Evolutionary conservation across 2,329 filamentous ascomycete genomes (phyloP).

Genomic region (Tolypocladium endophyticum): DNA sequence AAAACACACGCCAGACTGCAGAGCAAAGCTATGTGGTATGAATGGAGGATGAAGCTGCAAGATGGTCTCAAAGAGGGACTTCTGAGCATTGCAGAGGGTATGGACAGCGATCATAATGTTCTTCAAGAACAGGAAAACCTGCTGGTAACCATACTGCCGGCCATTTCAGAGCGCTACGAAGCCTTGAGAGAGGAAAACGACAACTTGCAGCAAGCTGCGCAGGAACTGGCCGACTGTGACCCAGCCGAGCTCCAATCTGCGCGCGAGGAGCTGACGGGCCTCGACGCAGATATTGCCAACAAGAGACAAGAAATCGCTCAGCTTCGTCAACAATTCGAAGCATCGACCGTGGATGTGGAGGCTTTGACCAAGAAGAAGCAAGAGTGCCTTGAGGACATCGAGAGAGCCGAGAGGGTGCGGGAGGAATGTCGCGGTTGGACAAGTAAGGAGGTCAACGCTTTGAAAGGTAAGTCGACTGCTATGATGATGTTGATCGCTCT

Average conservation of each 20-base stretch:
- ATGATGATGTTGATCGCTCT: neutral
- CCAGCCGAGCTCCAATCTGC: constrained; percentile 65
- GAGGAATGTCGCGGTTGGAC: constrained; percentile 90
- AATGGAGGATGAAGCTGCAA: constrained; percentile 87
- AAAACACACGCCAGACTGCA: constrained; percentile 83
- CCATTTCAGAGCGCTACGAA: constrained; percentile 48
- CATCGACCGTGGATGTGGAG: constrained; percentile 55
- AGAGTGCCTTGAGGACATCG: constrained; percentile 62
- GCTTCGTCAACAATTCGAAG: constrained; percentile 54
- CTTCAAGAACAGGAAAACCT: constrained; percentile 59
- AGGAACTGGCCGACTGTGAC: constrained; percentile 69
- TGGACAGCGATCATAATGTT: constrained; percentile 61
- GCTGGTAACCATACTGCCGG: constrained; percentile 57
- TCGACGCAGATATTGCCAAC: constrained; percentile 58
- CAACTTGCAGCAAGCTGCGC: constrained; percentile 60
- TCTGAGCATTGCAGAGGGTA: constrained; percentile 61
- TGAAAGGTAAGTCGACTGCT: constrained; percentile 52
- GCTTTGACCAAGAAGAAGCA: constrained; percentile 56
- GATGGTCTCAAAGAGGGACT: constrained; percentile 73
- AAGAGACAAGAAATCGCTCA: constrained; percentile 59
- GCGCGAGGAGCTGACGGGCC: constrained; percentile 53
- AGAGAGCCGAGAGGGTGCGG: constrained; percentile 69
- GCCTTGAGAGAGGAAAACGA: constrained; percentile 51
- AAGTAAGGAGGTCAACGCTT: constrained; percentile 62
- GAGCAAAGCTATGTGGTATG: constrained; percentile 96